phyloP scores from a whole-genome alignment of 192 early-diverging fungal species.

The Coemansia interrupta region DNA sequence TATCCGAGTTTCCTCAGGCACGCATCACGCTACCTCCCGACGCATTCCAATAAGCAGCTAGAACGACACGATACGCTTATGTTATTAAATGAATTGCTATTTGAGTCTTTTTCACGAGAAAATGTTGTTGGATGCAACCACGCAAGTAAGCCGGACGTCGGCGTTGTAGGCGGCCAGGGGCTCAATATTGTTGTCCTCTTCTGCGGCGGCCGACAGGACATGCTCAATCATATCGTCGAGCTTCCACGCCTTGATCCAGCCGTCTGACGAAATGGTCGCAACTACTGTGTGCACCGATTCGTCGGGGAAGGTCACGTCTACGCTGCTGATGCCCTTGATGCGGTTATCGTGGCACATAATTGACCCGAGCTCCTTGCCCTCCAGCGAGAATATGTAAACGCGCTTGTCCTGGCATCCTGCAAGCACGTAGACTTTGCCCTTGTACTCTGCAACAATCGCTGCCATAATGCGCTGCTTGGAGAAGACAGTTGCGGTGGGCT shows the following conservation, averaged over 20 bases:
- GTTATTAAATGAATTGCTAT: background rate
- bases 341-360: constrained; percentile 38
- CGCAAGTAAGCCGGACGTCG: constrained; percentile 59
- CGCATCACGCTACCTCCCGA: constrained; percentile 35
- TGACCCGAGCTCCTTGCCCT: constrained; percentile 36
- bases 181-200: constrained; percentile 7
- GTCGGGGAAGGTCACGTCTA: constrained; percentile 37
- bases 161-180: constrained; percentile 59
- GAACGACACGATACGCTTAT: background rate
- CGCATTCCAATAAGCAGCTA: constrained; percentile 29
- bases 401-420: constrained; percentile 52
- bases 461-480: constrained; percentile 39
- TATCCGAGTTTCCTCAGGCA: constrained; percentile 41
- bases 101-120: constrained; percentile 3
- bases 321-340: constrained; percentile 33
- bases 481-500: constrained; percentile 33
- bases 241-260: constrained; percentile 68
- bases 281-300: constrained; percentile 42
- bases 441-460: constrained; percentile 18
- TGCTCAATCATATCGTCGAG: constrained; percentile 53
- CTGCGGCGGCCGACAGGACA: background rate
- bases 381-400: constrained; percentile 35
- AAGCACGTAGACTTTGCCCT: constrained; percentile 27
- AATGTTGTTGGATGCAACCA: constrained; percentile 25
- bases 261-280: constrained; percentile 68